Base-by-base conservation (phyloP, 129 eudicot species). In the Oenanthe sinensis region DNA sequence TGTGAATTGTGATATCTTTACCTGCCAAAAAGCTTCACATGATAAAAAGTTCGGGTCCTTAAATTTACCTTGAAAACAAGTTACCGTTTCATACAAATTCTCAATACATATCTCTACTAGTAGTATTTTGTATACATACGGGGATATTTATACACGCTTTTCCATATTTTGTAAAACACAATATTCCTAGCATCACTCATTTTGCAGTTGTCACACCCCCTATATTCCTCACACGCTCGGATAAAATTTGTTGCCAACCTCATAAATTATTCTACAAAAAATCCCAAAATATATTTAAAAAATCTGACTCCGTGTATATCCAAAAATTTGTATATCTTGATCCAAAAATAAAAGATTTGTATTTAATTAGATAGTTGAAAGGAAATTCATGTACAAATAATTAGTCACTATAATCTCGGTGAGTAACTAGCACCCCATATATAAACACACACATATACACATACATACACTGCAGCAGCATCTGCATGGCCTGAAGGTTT, bases 401-500 rank as follows among this genome's bases (percentile, higher is more conserved):
- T 60, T 60, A 60, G 33, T 60, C 5, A 60, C 2, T n/a, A 8
- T 58, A 22, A 58, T 58, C 1, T 22, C 8, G 30, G 65, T 22
- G 30, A 58, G 65, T 65, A 8, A 65, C 19, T 30, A 0, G 42
- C 71, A 30, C 20, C 42, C 30, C 39, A 55, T 55, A 30, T 3
- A 65, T 14, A 58, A 20, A 16, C 58, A 50, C 58, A 50, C 19
- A 14, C 5, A 50, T 20, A n/a, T 8, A 55, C 28, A 54, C 10
- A 55, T 20, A 58, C 12, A 58, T 9, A 8, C 30, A 33, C 19
- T 26, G 72, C 72, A 67, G 39, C 79, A 54, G 52, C 74, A 74
- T 84, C 76, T 84, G 87, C 87, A 84, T 84, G 87, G 84, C 79
- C 58, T 28, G 75, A 80, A 84, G 76, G 46, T 74, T 69, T 74